Percentiles rank a stretch among this genome's conserved stretches.
phyloP scores from a whole-genome alignment of 2,329 filamentous ascomycete species.

The Thielaviopsis euricoi region DNA sequence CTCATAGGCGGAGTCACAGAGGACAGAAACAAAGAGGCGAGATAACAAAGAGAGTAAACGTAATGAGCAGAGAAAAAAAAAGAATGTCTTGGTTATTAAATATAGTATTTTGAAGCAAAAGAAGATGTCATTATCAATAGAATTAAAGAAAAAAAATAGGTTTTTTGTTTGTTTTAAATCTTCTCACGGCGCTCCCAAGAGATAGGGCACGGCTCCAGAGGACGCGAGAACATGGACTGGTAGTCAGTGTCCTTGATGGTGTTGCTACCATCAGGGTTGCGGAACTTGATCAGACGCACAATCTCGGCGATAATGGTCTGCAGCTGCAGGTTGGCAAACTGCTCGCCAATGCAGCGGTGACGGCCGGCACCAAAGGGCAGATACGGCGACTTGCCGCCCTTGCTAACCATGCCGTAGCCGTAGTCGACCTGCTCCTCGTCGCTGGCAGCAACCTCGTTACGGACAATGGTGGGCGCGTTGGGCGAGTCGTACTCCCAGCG shows the following conservation, averaged over 20 bases:
- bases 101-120: not conserved
- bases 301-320: slow-evolving; percentile 67
- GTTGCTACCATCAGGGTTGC: slow-evolving; percentile 54
- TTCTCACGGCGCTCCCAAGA: slow-evolving; percentile 54
- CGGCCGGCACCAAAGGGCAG: slow-evolving; percentile 86
- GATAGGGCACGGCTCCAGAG: slow-evolving; percentile 53
- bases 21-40: not conserved
- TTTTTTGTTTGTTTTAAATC: slow-evolving; percentile 2
- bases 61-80: too few species aligned
- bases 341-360: slow-evolving; percentile 90
- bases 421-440: slow-evolving; percentile 76
- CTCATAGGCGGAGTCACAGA: not conserved
- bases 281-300: slow-evolving; percentile 65
- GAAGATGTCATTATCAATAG: not conserved
- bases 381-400: slow-evolving; percentile 79
- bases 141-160: not conserved
- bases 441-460: slow-evolving; percentile 31
- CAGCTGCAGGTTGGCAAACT: slow-evolving; percentile 87
- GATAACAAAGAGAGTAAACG: not conserved
- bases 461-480: slow-evolving; percentile 31
- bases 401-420: slow-evolving; percentile 82
- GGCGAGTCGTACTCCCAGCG: slow-evolving; percentile 61
- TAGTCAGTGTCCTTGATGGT: slow-evolving; percentile 54
- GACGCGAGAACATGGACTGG: slow-evolving; percentile 55
- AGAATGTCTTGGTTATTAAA: too few species aligned